phyloP scores from a whole-genome alignment of 2,329 filamentous ascomycete species.

The Cladosporium sphaerospermum region DNA sequence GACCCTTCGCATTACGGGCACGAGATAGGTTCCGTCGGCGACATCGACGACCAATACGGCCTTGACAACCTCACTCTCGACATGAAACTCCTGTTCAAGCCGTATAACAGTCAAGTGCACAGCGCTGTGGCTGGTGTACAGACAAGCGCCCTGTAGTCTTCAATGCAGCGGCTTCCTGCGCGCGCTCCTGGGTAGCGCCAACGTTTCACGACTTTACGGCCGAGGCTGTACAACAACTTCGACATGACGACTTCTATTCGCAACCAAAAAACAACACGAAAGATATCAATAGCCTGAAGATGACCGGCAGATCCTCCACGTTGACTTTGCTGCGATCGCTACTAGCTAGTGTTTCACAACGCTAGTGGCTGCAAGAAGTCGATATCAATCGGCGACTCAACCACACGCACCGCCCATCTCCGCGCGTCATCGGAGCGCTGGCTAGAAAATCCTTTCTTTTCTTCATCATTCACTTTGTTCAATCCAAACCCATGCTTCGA shows the following conservation, averaged over 20 bases:
- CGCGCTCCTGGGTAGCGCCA: not conserved
- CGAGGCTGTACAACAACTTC: conserved; percentile 12
- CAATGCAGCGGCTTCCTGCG: not conserved
- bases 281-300: too few relatives aligned
- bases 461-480: too few relatives aligned
- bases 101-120: conserved; percentile 37
- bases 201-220: conserved; percentile 11
- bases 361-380: too few relatives aligned
- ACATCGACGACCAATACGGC: conserved; percentile 63
- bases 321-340: too few relatives aligned
- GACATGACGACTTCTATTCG: conserved; percentile 10
- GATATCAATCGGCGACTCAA: too few relatives aligned
- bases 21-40: conserved; percentile 61
- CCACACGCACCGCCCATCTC: too few relatives aligned
- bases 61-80: conserved; percentile 59
- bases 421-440: not conserved
- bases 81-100: conserved; percentile 65
- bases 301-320: too few relatives aligned
- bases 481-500: too few relatives aligned
- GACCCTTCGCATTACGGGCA: conserved; percentile 61
- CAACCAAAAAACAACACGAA: not conserved
- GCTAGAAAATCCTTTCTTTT: too few relatives aligned
- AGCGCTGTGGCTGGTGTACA: conserved; percentile 29
- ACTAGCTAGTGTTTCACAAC: too few relatives aligned
- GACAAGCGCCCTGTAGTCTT: conserved; percentile 19